Evolutionary conservation across 2,329 filamentous ascomycete species (phyloP).

Genomic region (Cladophialophora bantiana): DNA sequence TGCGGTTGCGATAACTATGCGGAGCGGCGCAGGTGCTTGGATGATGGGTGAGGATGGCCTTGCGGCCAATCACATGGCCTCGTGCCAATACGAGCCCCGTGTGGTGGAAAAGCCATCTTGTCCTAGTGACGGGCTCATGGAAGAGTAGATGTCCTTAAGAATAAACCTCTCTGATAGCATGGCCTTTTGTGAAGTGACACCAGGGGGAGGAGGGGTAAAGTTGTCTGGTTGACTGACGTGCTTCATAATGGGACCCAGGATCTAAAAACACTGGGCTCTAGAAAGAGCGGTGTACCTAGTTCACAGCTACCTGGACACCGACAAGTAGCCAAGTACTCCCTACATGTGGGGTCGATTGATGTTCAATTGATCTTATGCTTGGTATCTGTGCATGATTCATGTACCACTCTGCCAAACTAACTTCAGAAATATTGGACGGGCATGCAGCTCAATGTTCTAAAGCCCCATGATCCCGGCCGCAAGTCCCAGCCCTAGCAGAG

Average conservation of each 20-base stretch:
- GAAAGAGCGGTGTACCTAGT: slow-evolving; percentile 28
- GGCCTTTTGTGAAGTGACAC: background rate
- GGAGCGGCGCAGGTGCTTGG: slow-evolving; percentile 15
- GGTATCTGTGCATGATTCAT: slow-evolving; percentile 2
- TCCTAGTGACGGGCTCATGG: slow-evolving; percentile 14
- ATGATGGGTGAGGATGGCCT: slow-evolving; percentile 22
- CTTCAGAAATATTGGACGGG: background rate
- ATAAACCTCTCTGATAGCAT: background rate
- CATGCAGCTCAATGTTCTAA: background rate
- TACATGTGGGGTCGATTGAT: background rate
- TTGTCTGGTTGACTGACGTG: slow-evolving; percentile 1
- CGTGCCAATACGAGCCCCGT: slow-evolving; percentile 31
- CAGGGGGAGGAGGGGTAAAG: background rate
- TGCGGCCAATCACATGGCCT: slow-evolving; percentile 34
- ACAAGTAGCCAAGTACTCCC: background rate
- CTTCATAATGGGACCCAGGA: background rate
- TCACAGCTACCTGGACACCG: background rate
- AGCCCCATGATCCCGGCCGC: slow-evolving; percentile 29
- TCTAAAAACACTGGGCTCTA: background rate
- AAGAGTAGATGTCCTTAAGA: background rate
- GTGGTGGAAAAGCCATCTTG: slow-evolving; percentile 23
- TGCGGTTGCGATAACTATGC: slow-evolving; percentile 30
- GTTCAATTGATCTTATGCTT: background rate
- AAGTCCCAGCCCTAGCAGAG: slow-evolving; percentile 29
- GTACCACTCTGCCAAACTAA: background rate